These are phyloP conservation scores for Erysimum cheiri DNA, from an alignment of 441 rosid genomes.

Conservation along the genomic window DNA sequence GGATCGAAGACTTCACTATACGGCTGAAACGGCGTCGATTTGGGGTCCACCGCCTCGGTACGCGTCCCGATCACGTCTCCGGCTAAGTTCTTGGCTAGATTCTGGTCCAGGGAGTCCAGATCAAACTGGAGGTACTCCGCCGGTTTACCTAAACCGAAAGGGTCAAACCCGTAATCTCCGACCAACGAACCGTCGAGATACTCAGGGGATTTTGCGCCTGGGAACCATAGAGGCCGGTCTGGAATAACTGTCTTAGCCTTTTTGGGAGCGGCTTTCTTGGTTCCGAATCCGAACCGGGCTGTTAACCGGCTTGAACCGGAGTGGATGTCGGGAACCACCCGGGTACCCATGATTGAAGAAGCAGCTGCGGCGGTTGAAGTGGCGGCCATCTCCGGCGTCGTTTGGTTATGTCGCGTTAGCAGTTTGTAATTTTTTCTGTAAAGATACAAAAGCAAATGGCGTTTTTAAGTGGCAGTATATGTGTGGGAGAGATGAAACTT, in stretches of 20 bases:
- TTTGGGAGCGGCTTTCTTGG: slow-evolving; percentile 62
- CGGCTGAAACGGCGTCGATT: slow-evolving; percentile 90
- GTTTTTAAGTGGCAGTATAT: slow-evolving; percentile 33
- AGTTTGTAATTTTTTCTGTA: slow-evolving; percentile 19
- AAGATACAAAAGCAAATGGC: slow-evolving; percentile 3
- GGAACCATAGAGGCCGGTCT: slow-evolving; percentile 89
- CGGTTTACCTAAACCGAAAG: slow-evolving; percentile 90
- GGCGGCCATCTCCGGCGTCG: slow-evolving; percentile 56
- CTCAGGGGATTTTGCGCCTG: slow-evolving; percentile 84
- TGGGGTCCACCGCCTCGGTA: slow-evolving; percentile 61
- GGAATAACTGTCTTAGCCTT: slow-evolving; percentile 50
- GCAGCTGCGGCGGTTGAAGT: slow-evolving; percentile 72
- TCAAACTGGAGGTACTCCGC: slow-evolving; percentile 91
- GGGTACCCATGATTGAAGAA: slow-evolving; percentile 81
- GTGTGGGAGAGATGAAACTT: slow-evolving; percentile 33
- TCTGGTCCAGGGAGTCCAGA: slow-evolving; percentile 87
- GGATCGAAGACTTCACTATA: slow-evolving; percentile 90
- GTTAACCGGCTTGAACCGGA: slow-evolving; percentile 61
- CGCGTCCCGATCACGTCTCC: slow-evolving; percentile 88
- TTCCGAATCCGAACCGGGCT: slow-evolving; percentile 77
- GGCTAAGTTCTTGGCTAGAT: slow-evolving; percentile 73
- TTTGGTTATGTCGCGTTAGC: slow-evolving; percentile 28
- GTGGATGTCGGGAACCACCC: slow-evolving; percentile 55
- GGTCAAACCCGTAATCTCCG: slow-evolving; percentile 92
- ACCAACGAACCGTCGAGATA: slow-evolving; percentile 86